These are phyloP conservation scores for Tilletiaria anomala DNA, from an alignment of 1,284 basidiomycete species.

Conservation along the genomic window DNA sequence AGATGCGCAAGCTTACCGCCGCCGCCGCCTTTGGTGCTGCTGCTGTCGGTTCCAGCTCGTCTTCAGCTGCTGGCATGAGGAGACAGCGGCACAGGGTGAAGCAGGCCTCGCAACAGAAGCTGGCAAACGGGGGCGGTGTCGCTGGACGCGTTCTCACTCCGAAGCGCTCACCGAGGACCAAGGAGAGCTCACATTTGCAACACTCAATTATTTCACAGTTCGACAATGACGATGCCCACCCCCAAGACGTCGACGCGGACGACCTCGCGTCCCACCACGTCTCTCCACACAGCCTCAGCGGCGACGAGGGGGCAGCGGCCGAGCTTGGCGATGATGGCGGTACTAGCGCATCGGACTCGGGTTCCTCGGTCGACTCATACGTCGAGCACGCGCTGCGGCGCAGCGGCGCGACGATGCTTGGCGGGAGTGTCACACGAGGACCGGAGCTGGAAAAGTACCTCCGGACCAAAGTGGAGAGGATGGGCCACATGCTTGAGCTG, in stretches of 20 bases:
- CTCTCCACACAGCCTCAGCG: too few relatives aligned
- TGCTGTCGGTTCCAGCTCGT: constrained; percentile 4
- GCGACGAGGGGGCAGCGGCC: background rate
- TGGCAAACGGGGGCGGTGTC: too few relatives aligned
- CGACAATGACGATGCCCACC: background rate
- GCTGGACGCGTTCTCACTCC: too few relatives aligned
- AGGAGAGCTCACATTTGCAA: too few relatives aligned
- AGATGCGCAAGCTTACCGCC: too few relatives aligned
- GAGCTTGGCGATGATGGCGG: background rate
- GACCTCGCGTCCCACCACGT: background rate
- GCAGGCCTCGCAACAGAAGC: too few relatives aligned
- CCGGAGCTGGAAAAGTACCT: constrained; percentile 89
- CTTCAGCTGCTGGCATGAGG: too few relatives aligned
- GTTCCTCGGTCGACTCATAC: constrained; percentile 21
- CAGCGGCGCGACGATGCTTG: constrained; percentile 67
- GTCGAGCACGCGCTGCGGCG: constrained; percentile 43
- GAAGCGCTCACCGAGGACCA: too few relatives aligned
- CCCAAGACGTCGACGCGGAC: background rate
- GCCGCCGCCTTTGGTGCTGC: background rate
- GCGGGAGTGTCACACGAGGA: constrained; percentile 62
- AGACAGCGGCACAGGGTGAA: too few relatives aligned
- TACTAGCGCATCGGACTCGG: background rate
- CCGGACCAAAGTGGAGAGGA: constrained; percentile 81
- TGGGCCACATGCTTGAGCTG: constrained; percentile 82
- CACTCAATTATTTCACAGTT: too few relatives aligned